Evolutionary conservation across 2,329 filamentous ascomycete genomes (phyloP).

Genomic region (Colletotrichum navitas): DNA sequence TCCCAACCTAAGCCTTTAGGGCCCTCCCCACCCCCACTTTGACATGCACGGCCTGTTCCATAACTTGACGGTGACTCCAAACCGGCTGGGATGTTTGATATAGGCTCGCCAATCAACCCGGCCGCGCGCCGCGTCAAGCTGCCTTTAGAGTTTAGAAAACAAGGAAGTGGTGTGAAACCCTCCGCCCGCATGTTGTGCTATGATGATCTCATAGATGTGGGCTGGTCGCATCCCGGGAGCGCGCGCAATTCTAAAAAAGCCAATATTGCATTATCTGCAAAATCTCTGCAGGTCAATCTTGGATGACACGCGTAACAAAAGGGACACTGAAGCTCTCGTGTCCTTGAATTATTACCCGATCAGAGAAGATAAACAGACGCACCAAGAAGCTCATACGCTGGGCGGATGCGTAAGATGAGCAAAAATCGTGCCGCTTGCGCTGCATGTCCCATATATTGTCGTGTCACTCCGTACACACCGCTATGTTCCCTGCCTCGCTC

Average conservation of each 20-base stretch:
- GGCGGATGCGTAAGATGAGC: not conserved
- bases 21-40: slow-evolving; percentile 35
- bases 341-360: not conserved
- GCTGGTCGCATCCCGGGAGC: not conserved
- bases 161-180: slow-evolving; percentile 26
- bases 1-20: slow-evolving; percentile 21
- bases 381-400: not conserved
- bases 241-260: slow-evolving; percentile 16
- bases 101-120: slow-evolving; percentile 32
- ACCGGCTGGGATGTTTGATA: slow-evolving; percentile 23
- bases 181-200: slow-evolving; percentile 6
- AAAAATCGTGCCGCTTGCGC: not conserved
- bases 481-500: not conserved
- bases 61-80: slow-evolving; percentile 10
- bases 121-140: slow-evolving; percentile 9
- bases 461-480: not conserved
- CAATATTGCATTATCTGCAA: slow-evolving; percentile 20
- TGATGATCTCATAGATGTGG: slow-evolving; percentile 20
- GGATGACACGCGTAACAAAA: not conserved
- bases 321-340: no score
- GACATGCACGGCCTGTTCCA: slow-evolving; percentile 27
- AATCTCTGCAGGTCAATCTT: slow-evolving; percentile 4
- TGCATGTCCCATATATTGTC: not conserved
- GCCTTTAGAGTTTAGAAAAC: slow-evolving; percentile 31
- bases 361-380: not conserved